Percentiles rank a stretch among this genome's conserved stretches.
Conservation (phyloP, 2,329 filamentous ascomycete genomes). For the Daldinia eschscholtzii region DNA sequence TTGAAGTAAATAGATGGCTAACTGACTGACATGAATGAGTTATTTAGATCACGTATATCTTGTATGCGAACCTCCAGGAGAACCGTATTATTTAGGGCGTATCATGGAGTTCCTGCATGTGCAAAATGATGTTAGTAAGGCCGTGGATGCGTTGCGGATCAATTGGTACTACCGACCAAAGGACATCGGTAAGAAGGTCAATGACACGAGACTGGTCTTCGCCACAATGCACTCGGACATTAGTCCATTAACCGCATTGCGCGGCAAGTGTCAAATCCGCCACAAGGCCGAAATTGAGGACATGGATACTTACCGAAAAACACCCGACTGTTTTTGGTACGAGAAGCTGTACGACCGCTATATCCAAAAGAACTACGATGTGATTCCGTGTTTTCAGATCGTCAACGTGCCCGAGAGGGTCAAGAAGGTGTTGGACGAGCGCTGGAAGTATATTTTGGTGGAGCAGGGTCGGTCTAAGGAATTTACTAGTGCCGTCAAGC, state of each 20-base stretch:
- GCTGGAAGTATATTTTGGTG: conserved; percentile 96
- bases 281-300: conserved; percentile 89
- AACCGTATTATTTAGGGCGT: conserved; percentile 96
- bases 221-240: conserved; percentile 99
- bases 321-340: conserved; percentile 92
- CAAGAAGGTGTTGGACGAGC: conserved; percentile 94
- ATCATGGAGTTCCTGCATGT: conserved; percentile 97
- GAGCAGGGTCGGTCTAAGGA: conserved; percentile 95
- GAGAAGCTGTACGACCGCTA: conserved; percentile 98
- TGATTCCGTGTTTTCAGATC: conserved; percentile 90
- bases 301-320: conserved; percentile 86
- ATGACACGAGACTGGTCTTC: conserved; percentile 91
- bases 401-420: conserved; percentile 97
- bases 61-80: conserved; percentile 95
- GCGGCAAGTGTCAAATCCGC: conserved; percentile 91
- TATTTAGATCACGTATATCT: conserved; percentile 84
- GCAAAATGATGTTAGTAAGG: conserved; percentile 77
- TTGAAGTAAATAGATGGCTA: conserved; percentile 50
- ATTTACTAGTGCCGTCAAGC: conserved; percentile 93
- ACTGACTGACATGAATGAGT: conserved; percentile 29
- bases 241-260: conserved; percentile 89
- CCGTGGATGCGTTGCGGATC: conserved; percentile 88
- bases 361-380: conserved; percentile 97
- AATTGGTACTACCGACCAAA: conserved; percentile 99
- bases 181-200: conserved; percentile 92